Base-by-base conservation (phyloP, 306 rosid genomes). In the Fragaria vesca region DNA sequence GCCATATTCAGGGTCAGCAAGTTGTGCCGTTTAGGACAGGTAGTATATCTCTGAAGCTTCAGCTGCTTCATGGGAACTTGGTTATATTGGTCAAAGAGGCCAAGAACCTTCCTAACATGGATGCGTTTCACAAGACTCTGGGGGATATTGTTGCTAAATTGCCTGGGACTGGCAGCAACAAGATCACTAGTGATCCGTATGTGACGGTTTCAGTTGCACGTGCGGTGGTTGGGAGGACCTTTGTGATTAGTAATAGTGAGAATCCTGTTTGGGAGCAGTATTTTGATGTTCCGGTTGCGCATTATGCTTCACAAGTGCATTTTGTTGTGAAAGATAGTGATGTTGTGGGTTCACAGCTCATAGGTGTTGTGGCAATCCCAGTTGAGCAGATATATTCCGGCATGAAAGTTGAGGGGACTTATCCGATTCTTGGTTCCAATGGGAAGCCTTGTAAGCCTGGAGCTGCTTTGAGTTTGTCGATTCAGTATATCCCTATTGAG, bases 191-290 rank as follows among this genome's bases (percentile, higher is more conserved):
- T 83, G 97, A 94, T 80, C 97, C 98, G 0, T 94, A 94, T 66
- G 97, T 92, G 34, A 88, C 97, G 0, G 86, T 89, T 0, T 87
- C 97, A 8, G 87, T 91, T 7, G 83, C 91, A 1, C 85, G 87
- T 42, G 89, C 88, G 74, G 97, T 92, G 0, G 77, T 94, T 72
- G 98, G 93, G 2, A 92, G 97, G 58, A 92, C 97, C 28, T 94
- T 87, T 75, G 92, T 94, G 52, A 85, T 92, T 24, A 79, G 78
- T n/a, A 87, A 94, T 75, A 45, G n/a, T 16, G 97, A 91, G 47
- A 90, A 87, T 73, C 98, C 97, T 6, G 80, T 75, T 74, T 94
- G 97, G 98, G 88, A 75, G 85, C 98, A 92, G 73, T 95, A 87
- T 75, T 92, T 94, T 61, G 78, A 90, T 73, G 90, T 83, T 77